A percentile compares a stretch with the other conserved stretches of the same genome.
These are phyloP conservation scores for Stenogyne calaminthoides DNA, from an alignment of 305 asterid species.

Conservation along the genomic window DNA sequence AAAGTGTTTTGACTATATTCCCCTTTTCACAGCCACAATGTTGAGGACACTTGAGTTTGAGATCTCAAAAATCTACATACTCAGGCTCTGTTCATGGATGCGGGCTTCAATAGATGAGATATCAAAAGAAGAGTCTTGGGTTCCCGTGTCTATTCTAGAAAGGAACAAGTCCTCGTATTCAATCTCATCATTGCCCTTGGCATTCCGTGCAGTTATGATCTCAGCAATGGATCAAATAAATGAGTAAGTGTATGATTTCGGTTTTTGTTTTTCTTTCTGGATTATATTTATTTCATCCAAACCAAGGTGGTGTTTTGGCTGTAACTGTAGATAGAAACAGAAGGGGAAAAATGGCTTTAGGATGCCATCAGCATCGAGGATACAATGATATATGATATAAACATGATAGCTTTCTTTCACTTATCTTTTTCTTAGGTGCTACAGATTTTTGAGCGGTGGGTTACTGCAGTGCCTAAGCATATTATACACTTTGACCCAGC, in stretches of 20 bases:
- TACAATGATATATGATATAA: background rate
- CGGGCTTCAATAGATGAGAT: conserved; percentile 84
- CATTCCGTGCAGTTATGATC: conserved; percentile 72
- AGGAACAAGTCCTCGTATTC: conserved; percentile 93
- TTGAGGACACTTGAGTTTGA: conserved; percentile 83
- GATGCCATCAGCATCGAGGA: conserved; percentile 23
- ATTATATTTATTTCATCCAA: conserved; percentile 13
- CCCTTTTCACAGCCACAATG: conserved; percentile 64
- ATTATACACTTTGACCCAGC: background rate
- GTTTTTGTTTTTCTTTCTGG: conserved; percentile 1
- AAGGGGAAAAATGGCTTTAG: background rate
- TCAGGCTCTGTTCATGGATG: conserved; percentile 99
- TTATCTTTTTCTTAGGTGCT: background rate
- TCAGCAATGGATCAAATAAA: conserved; percentile 93
- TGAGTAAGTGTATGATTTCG: conserved; percentile 55
- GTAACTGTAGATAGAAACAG: background rate
- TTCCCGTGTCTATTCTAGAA: conserved; percentile 83
- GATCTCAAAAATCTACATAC: conserved; percentile 78
- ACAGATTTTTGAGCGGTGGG: background rate
- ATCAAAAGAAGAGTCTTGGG: conserved; percentile 89
- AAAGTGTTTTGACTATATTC: conserved; percentile 24
- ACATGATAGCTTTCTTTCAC: conserved; percentile 8
- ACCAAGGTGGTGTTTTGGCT: background rate
- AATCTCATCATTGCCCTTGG: conserved; percentile 88
- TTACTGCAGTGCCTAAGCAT: conserved; percentile 7